Percentiles rank a stretch among this genome's conserved stretches.
Conservation (phyloP, 2,329 filamentous ascomycete species). For the Juglanconis juglandina region DNA sequence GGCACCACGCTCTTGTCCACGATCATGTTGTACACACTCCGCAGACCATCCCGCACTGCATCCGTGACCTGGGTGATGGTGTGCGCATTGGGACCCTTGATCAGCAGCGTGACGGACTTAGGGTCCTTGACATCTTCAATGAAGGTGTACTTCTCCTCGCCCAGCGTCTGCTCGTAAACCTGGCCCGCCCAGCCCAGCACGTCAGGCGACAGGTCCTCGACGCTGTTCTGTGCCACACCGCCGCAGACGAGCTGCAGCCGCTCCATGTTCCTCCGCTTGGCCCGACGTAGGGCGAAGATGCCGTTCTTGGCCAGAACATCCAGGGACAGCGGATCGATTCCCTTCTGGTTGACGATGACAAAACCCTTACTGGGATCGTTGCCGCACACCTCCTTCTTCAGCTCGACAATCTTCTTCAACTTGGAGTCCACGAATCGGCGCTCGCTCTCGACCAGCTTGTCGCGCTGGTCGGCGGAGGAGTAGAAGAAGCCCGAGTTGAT, state of each 20-base stretch:
- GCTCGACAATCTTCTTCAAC: constrained; percentile 92
- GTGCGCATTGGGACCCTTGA: constrained; percentile 96
- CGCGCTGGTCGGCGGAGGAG: constrained; percentile 90
- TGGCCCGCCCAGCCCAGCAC: constrained; percentile 92
- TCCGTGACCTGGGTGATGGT: constrained; percentile 97
- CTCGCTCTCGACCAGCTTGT: constrained; percentile 97
- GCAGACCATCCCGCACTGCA: constrained; percentile 88
- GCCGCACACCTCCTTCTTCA: constrained; percentile 97
- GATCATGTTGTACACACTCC: constrained; percentile 99
- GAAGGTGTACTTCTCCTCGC: constrained; percentile 99
- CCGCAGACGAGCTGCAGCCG: constrained; percentile 92
- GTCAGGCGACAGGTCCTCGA: constrained; percentile 85
- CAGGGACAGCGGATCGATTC: constrained; percentile 92
- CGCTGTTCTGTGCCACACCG: constrained; percentile 88
- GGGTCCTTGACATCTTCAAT: constrained; percentile 98
- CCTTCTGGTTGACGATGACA: constrained; percentile 98
- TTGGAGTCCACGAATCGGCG: constrained; percentile 94
- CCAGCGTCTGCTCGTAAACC: constrained; percentile 95
- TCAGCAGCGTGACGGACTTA: constrained; percentile 94
- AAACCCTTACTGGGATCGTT: constrained; percentile 92
- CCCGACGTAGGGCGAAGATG: constrained; percentile 87
- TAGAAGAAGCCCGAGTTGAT: constrained; percentile 99
- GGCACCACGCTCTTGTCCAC: constrained; percentile 96
- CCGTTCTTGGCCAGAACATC: constrained; percentile 98
- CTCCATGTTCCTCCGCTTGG: constrained; percentile 99